A percentile compares a stretch with the other conserved stretches of the same genome.
phyloP scores from a whole-genome alignment of 768 basidiomycete species.

The Tricholoma sp. region DNA sequence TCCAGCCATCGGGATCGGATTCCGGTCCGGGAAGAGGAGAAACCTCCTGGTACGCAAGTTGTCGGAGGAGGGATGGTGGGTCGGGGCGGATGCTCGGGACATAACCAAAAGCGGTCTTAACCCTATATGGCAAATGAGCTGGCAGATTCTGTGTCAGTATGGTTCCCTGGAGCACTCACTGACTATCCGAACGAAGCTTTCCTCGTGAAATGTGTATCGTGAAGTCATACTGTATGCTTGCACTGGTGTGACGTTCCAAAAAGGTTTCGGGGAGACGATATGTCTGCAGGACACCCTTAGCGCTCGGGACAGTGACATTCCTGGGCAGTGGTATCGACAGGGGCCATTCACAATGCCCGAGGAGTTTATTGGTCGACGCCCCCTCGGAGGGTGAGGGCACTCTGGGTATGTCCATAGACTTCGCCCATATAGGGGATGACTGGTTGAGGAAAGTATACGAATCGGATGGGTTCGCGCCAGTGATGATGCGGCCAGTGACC shows the following conservation, averaged over 20 bases:
- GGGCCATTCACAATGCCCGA: constrained; percentile 44
- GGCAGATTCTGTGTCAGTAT: neutral
- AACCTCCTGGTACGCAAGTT: constrained; percentile 43
- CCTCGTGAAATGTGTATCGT: constrained; percentile 41
- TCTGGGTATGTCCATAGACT: constrained; percentile 34
- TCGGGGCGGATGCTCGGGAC: constrained; percentile 43
- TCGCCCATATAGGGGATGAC: constrained; percentile 44
- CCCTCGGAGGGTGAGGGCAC: constrained; percentile 38
- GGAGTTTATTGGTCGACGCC: constrained; percentile 35
- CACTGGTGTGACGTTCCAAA: constrained; percentile 42
- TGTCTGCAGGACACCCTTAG: constrained; percentile 30
- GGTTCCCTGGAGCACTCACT: constrained; percentile 24
- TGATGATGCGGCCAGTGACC: constrained; percentile 50
- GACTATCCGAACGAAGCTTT: constrained; percentile 42
- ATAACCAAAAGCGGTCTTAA: constrained; percentile 51
- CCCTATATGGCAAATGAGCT: constrained; percentile 22
- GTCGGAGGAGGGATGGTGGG: constrained; percentile 40
- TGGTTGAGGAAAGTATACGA: constrained; percentile 40
- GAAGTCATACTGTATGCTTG: constrained; percentile 49
- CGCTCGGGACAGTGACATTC: constrained; percentile 34
- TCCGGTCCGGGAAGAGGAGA: constrained; percentile 40
- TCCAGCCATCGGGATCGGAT: constrained; percentile 51
- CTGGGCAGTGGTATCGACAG: constrained; percentile 42
- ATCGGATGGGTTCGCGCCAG: constrained; percentile 39
- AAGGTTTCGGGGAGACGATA: constrained; percentile 49